Base-by-base conservation (phyloP, 139 green algal species). In the Astrephomene gubernaculifera region DNA sequence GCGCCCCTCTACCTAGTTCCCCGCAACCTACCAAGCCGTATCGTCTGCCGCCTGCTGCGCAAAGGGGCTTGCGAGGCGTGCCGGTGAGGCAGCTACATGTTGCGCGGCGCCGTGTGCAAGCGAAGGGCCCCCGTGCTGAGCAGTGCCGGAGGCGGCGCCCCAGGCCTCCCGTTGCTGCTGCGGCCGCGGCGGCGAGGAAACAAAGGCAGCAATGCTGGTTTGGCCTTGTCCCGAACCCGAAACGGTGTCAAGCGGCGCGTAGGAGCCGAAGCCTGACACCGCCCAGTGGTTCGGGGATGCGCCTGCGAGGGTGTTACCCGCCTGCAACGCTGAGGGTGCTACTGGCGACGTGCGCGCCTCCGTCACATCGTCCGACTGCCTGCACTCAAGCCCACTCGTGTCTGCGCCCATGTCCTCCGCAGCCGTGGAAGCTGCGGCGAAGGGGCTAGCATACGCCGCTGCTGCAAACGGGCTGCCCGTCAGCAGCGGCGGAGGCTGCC, bases 401-500 rank as follows among this genome's bases (percentile, higher is more conserved):
- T 31, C 45, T 31, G 24, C 72, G 49, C 36, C 31, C 49, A 9
- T 22, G 19, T 33, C 19, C 5, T 1, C 49, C 2, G 21, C 22
- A 0, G 3, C 29, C 49, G 3, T 2, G 49, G 33, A 27, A 17
- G n/a, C 2, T 14, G 10, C 31, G 22, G n/a, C 25, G 52, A 49
- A 67, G 35, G 72, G 49, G 7, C 14, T 54, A 22, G 31, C 2
- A 33, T 68, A 64, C 5, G 45, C 53, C 4, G 49, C 72, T 21
- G 49, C 72, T 52, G 72, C 52, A 36, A 68, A 79, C 19, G 71
- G 69, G 73, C 73, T 81, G 53, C 49, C 41, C 35, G 53, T 27
- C 27, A 71, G 74, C 53, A 71, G 74, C 53, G 74, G 53, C 54
- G 74, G 52, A 35, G 73, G 73, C 54, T 70, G n/a, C 73, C 49